Percentiles rank a stretch among this genome's conserved stretches.
phyloP scores from a whole-genome alignment of 495 filamentous ascomycete genomes.

The Penicillium bovifimosum region DNA sequence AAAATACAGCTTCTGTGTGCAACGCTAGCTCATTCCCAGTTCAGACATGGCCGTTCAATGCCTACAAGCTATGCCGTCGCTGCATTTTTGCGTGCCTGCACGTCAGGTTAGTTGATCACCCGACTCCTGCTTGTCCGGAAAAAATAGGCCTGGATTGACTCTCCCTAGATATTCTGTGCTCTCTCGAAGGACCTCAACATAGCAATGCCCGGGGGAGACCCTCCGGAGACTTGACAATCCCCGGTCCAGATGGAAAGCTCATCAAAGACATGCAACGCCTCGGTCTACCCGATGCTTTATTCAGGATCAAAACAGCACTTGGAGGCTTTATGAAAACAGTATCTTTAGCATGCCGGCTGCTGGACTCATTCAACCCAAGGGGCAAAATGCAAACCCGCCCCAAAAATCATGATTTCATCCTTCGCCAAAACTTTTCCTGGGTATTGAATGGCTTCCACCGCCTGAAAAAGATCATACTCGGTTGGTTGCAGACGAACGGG shows the following conservation, averaged over 20 bases:
- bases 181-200: conserved; percentile 23
- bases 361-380: conserved; percentile 28
- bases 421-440: conserved; percentile 34
- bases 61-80: conserved; percentile 25
- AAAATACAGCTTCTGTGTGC: conserved; percentile 29
- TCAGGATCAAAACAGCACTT: conserved; percentile 20
- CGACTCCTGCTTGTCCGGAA: not conserved
- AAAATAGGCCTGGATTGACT: conserved; percentile 12
- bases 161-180: conserved; percentile 32
- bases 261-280: conserved; percentile 31
- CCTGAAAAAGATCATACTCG: conserved; percentile 28
- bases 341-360: conserved; percentile 20
- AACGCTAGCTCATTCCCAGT: conserved; percentile 31
- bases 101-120: conserved; percentile 28
- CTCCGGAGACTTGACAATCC: conserved; percentile 20
- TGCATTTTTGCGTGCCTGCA: conserved; percentile 32
- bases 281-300: conserved; percentile 25
- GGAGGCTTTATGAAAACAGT: conserved; percentile 24
- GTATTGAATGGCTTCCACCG: conserved; percentile 34
- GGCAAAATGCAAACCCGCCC: not conserved
- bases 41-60: conserved; percentile 29
- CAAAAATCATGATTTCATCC: conserved; percentile 10
- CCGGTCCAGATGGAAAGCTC: conserved; percentile 24
- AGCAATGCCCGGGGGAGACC: conserved; percentile 1
- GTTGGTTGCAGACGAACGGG: conserved; percentile 21